Base-by-base conservation (phyloP, 805 yeast genomes). In the Metschnikowia drakensbergensis region DNA sequence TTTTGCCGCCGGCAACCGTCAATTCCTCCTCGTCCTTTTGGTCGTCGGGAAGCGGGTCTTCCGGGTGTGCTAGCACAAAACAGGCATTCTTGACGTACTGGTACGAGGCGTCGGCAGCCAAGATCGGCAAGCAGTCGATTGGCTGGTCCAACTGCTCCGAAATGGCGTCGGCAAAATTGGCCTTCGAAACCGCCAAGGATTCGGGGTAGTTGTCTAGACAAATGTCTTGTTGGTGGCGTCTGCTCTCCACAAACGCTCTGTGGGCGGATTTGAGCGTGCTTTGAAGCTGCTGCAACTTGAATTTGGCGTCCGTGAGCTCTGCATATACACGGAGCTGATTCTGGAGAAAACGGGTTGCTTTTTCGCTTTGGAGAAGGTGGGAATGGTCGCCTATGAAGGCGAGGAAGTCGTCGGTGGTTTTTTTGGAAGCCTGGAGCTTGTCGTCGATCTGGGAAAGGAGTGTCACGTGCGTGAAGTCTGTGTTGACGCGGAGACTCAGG, bases 1-100 rank as follows among this genome's bases (percentile, higher is more conserved):
- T 69, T 33, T 68, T 77, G 34, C 94, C 94, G 48, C 94, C 95
- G 7, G 79, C 81, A 5, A 86, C 76, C 37, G 75, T 79, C 30
- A 86, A 37, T n/a, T 37, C 40, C 23, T 84, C 92, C 23, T 83
- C 88, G 34, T 79, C 83, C 10, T 73, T 82, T 9, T 59, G 64
- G 5, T 64, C 72, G 11, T 71, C 76, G 0, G 88, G 88, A 17
- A 86, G 57, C 5, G 87, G 83, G 28, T 79, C 79, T 29, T 77
- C 77, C 0, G 94, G 94, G 52, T 82, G 72, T 2, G 72, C 63
- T 13, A 82, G 58, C 5, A 86, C 75, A 57, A 79, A 77, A 1
- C 74, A 58, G 6, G 76, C 69, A 37, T 74, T 74, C 37, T 69
- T 70, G 31, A 80, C 51, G 42, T 56, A 62, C 29, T 58, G 63